Base-by-base conservation (phyloP, 495 filamentous ascomycete genomes). In the Parathielavia appendiculata region DNA sequence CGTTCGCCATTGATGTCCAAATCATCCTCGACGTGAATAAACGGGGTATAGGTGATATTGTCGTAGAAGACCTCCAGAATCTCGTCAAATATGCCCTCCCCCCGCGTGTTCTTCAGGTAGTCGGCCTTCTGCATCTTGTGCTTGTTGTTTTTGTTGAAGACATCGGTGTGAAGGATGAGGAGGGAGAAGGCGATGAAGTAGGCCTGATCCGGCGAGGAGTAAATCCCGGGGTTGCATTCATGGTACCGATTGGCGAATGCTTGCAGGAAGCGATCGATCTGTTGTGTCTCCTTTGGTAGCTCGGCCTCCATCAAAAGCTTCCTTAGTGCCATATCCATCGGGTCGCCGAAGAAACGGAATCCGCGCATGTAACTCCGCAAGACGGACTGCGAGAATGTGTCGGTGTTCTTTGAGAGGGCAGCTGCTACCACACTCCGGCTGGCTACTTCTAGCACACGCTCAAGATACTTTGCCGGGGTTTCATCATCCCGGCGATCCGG, bases 71-170 rank as follows among this genome's bases (percentile, higher is more conserved):
- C 97, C 67, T 88, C 91, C 7, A 97, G 78, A 30, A 97, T 89
- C 54, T 97, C 93, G 55, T 93, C 91, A 30, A 88, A 86, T 22
- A 97, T 87, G 14, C 91, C 91, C 68, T 96, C 90, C 1, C 87
- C 88, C 10, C 84, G 82, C 14, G 91, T 93, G 69, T 97, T 97
- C 71, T 95, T 97, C 53, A 96, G 81, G 70, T 99, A 99, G 59
- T 97, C 93, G 0, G 79, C 78, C 63, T 95, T 95, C 69, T 96
- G 91, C 93, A 99, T 99, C 72, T 97, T 99, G 65, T 92, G 83
- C 74, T 96, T 97, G 71, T 97, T 97, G 77, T 97, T 97, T 71
- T 92, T 96, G 78, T 99, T 99, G 83, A 97, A 97, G 12, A 95
- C 90, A 69, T 99, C 93, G 0, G 93, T 97, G 64, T 99, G 93